Evolutionary conservation across 2,329 filamentous ascomycete species (phyloP), one percentile per base, ranked within the genome.

Genomic region (Arthrobotrys sinensis): DNA sequence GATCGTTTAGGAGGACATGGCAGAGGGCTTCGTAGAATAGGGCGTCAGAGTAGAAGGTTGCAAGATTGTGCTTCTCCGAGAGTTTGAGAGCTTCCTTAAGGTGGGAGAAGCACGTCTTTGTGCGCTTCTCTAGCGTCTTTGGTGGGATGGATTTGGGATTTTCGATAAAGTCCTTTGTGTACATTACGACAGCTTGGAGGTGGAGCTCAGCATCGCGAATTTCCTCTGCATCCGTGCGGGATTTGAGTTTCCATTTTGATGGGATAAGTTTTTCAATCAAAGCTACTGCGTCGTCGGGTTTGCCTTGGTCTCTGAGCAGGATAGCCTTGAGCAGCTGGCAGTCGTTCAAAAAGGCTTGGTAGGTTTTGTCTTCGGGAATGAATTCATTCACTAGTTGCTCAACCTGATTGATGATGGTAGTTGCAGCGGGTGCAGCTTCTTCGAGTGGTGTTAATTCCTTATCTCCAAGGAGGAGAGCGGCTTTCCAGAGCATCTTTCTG

Each of bases 201-300:
- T 69, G 66, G 43, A 67, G 16, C 8, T 72, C 46, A 16, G 66
- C 45, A 12, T 71, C 75, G 1, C 34, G 46, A 21, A 72, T 68
- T 24, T 78, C 75, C 43, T 78, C 65, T 3, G 34, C 46, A 3
- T 68, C 67, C 0, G 62, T 67, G 10, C 36, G 46, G 11, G 40
- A 34, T 34, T 68, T 72, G 45, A 72, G 40, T 38, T 70, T 78
- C 75, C 75, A 78, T 68, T 72, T 78, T 28, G 75, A 72, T 3
- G 67, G 75, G n/a, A 78, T 19, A 3, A 48, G 21, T 60, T 68
- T 78, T 24, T 78, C 75, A 16, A 72, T 62, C 4, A 71, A 12
- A 7, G 67, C 21, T 2, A 68, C 75, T 1, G 75, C 67, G 24
- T 71, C 75, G 46, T 78, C 67, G 12, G 65, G 36, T 68, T 78